phyloP scores from a whole-genome alignment of 2,329 filamentous ascomycete genomes.

The Sporothrix dimorphospora region DNA sequence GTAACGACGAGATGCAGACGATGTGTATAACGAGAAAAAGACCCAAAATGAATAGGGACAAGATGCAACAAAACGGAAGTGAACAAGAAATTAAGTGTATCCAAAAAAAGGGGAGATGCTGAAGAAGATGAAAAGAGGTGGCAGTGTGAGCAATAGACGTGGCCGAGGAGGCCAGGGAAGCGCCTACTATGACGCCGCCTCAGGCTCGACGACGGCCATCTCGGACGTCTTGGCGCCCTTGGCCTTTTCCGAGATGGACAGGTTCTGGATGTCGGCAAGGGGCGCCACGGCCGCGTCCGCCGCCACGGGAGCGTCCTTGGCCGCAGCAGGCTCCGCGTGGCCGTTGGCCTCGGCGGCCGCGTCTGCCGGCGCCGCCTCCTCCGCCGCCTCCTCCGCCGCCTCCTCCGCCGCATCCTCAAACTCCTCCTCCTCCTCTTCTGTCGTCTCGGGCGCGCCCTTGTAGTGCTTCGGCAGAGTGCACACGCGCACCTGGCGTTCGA shows the following conservation, averaged over 20 bases:
- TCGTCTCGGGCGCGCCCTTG: slow-evolving; percentile 30
- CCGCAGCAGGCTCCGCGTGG: slow-evolving; percentile 13
- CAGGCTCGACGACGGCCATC: neutral
- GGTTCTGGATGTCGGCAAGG: slow-evolving; percentile 21
- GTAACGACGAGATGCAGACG: too few species aligned
- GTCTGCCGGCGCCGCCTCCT: slow-evolving; percentile 25
- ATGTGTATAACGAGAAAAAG: too few species aligned
- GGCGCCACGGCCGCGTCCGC: neutral
- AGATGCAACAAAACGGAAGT: neutral
- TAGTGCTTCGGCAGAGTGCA: slow-evolving; percentile 55
- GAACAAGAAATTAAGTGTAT: neutral
- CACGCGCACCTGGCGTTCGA: slow-evolving; percentile 51
- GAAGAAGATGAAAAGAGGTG: neutral
- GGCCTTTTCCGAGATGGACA: slow-evolving; percentile 30
- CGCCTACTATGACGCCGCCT: slow-evolving; percentile 12
- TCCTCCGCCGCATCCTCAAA: slow-evolving; percentile 19
- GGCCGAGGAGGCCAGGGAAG: neutral
- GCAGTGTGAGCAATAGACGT: too few species aligned
- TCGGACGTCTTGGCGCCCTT: slow-evolving; percentile 5
- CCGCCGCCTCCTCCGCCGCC: slow-evolving; percentile 19
- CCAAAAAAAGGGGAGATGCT: neutral
- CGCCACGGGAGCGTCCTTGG: neutral
- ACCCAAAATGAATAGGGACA: neutral
- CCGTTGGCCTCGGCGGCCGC: slow-evolving; percentile 21
- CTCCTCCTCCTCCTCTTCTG: neutral